These are phyloP conservation scores for cucumber (Cucumis sativus) DNA, from an alignment of 306 rosid species.

Conservation along the genomic window Cucumber_9930_V3 NC_026661.2:5093001-5093500, in stretches of 20 bases:
- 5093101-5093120: conserved; percentile 1
- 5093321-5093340: not conserved
- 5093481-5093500: not conserved
- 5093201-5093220: not conserved
- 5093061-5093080: conserved; percentile 71
- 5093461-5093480: not conserved
- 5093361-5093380: not conserved
- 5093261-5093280: not conserved
- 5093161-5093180: not conserved
- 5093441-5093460: not conserved
- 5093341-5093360: not conserved
- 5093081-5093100: conserved; percentile 75
- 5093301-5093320: not conserved
- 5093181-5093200: not conserved
- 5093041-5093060: conserved; percentile 69
- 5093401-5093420: not conserved
- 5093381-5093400: not conserved
- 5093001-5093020: conserved; percentile 80
- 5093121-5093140: not conserved
- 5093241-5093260: not conserved
- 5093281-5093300: not conserved
- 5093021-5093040: conserved; percentile 77
- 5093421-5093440: not conserved
- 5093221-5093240: not conserved
- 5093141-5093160: not conserved